Conservation (phyloP, 2,329 filamentous ascomycete species). For the Penicillium polonicum region DNA sequence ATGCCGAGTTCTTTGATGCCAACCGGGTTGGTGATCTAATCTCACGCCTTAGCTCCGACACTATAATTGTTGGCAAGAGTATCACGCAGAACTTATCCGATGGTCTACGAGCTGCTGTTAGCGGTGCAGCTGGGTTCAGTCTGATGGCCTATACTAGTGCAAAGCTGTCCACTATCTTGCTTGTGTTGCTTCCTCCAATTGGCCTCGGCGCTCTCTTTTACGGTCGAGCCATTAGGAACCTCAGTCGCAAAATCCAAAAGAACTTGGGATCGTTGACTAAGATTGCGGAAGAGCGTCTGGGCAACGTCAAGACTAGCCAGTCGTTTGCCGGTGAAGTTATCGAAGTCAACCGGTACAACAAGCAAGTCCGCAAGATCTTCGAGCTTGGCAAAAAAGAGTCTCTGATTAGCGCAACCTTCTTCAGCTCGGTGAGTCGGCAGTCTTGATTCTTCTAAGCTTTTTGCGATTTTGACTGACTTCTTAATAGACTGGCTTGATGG, state of each 20-base stretch:
- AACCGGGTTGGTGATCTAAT: conserved; percentile 96
- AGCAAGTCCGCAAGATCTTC: conserved; percentile 89
- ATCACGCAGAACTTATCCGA: conserved; percentile 98
- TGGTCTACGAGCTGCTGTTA: conserved; percentile 86
- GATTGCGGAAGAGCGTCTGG: conserved; percentile 95
- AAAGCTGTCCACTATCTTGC: conserved; percentile 81
- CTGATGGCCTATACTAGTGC: conserved; percentile 97
- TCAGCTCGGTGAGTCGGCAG: conserved; percentile 55
- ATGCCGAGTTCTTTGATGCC: conserved; percentile 98
- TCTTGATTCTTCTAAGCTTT: neutral
- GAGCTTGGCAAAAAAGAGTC: conserved; percentile 83
- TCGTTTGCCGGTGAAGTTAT: conserved; percentile 92
- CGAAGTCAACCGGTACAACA: conserved; percentile 88
- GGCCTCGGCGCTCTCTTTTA: conserved; percentile 90
- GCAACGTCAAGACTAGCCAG: conserved; percentile 94
- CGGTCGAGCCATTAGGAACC: conserved; percentile 79
- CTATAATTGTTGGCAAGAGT: conserved; percentile 96
- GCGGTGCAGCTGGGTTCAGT: conserved; percentile 81
- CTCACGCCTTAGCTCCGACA: conserved; percentile 91
- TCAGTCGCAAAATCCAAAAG: conserved; percentile 90
- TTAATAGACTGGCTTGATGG: conserved; percentile 78
- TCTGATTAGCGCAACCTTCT: conserved; percentile 86
- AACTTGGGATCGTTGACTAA: conserved; percentile 91
- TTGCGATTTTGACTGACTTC: conserved; percentile 16
- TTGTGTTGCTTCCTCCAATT: conserved; percentile 85